Conservation (phyloP, 2,329 filamentous ascomycete genomes). For the Aspergillus unguis region DNA sequence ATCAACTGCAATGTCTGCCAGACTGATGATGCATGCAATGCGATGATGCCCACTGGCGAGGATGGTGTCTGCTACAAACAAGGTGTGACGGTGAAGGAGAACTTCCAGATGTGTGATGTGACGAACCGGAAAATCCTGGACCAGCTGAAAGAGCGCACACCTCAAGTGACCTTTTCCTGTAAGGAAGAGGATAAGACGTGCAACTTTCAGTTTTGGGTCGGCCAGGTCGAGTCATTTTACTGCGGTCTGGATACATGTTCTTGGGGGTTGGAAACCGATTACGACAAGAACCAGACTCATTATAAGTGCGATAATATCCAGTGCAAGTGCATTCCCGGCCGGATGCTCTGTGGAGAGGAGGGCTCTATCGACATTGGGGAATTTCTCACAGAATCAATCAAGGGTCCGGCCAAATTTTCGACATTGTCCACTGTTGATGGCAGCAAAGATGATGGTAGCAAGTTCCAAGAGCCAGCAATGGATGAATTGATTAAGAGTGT, state of each 20-base stretch:
- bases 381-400: slow-evolving; percentile 77
- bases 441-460: slow-evolving; percentile 67
- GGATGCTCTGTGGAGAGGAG: slow-evolving; percentile 89
- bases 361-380: slow-evolving; percentile 90
- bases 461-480: slow-evolving; percentile 89
- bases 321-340: slow-evolving; percentile 83
- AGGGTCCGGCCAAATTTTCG: slow-evolving; percentile 80
- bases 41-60: slow-evolving; percentile 76
- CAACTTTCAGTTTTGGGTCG: slow-evolving; percentile 99
- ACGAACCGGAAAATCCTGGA: slow-evolving; percentile 92
- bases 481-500: slow-evolving; percentile 82
- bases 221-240: slow-evolving; percentile 91
- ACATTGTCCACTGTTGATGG: slow-evolving; percentile 58
- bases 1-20: slow-evolving; percentile 98
- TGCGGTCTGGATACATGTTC: slow-evolving; percentile 81
- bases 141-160: slow-evolving; percentile 76
- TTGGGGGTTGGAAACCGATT: slow-evolving; percentile 66
- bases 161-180: slow-evolving; percentile 93
- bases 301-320: slow-evolving; percentile 82
- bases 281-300: slow-evolving; percentile 71
- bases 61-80: slow-evolving; percentile 90
- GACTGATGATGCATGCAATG: slow-evolving; percentile 76
- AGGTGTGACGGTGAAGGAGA: slow-evolving; percentile 85
- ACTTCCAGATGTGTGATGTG: slow-evolving; percentile 97
- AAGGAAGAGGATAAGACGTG: slow-evolving; percentile 70